These are phyloP conservation scores for Trifolium fragiferum DNA, from an alignment of 306 rosid genomes.

Conservation along the genomic window DNA sequence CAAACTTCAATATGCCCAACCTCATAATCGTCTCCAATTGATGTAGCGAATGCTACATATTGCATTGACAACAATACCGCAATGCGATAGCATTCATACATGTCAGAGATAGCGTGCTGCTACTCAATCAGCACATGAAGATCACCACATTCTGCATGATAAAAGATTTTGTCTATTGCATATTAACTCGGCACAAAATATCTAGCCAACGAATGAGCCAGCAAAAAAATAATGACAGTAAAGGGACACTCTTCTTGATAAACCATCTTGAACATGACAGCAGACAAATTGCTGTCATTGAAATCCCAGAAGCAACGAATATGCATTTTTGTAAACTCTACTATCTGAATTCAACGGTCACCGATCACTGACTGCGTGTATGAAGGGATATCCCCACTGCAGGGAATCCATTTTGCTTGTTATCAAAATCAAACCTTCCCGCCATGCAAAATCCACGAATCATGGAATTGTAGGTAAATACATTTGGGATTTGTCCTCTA, in stretches of 20 bases:
- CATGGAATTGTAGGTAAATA: slow-evolving; percentile 87
- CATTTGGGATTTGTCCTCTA: slow-evolving; percentile 80
- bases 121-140: background rate
- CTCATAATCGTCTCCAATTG: background rate
- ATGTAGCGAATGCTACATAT: background rate
- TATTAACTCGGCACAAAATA: background rate
- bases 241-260: slow-evolving; percentile 1
- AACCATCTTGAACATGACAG: slow-evolving; percentile 25
- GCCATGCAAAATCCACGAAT: slow-evolving; percentile 87
- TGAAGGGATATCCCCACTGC: background rate
- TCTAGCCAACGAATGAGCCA: background rate
- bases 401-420: background rate
- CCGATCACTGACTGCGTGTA: background rate
- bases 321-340: background rate
- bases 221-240: background rate
- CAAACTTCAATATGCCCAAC: slow-evolving; percentile 16
- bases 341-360: background rate
- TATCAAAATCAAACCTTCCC: slow-evolving; percentile 65
- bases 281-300: slow-evolving; percentile 10
- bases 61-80: slow-evolving; percentile 2
- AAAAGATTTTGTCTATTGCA: background rate
- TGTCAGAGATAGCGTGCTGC: background rate
- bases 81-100: background rate
- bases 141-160: background rate
- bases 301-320: background rate